phyloP scores from a whole-genome alignment of 345 rosid species.

The Hevea brasiliensis region DNA sequence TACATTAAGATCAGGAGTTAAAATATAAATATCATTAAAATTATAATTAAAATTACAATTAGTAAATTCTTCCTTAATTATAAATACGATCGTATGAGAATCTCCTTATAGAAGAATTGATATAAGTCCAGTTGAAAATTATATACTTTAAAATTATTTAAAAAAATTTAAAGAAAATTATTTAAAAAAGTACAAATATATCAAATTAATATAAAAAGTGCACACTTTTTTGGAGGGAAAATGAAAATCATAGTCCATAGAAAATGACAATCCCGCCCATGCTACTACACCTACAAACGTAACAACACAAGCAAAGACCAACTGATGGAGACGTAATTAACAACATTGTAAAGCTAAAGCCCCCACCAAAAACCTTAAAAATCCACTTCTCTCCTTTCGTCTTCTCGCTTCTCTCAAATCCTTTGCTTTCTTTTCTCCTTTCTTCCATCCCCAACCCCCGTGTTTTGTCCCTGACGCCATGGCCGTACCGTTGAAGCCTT shows the following conservation, averaged over 20 bases:
- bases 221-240: slow-evolving; percentile 79
- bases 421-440: neutral
- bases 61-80: too few relatives aligned
- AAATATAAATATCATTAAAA: too few relatives aligned
- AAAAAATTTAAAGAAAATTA: too few relatives aligned
- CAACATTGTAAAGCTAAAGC: neutral
- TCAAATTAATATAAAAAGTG: too few relatives aligned
- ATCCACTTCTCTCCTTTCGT: neutral
- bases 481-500: slow-evolving; percentile 9
- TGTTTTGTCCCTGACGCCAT: slow-evolving; percentile 1
- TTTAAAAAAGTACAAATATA: too few relatives aligned
- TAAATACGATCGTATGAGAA: too few relatives aligned
- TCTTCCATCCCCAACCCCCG: neutral
- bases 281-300: neutral
- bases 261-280: slow-evolving; percentile 38
- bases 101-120: too few relatives aligned
- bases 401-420: slow-evolving; percentile 2
- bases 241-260: slow-evolving; percentile 12
- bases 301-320: neutral
- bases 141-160: too few relatives aligned
- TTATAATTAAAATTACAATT: too few relatives aligned
- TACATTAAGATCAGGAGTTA: too few relatives aligned
- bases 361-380: slow-evolving; percentile 22
- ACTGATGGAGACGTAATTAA: neutral
- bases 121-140: too few relatives aligned